phyloP scores from a whole-genome alignment of 2,329 filamentous ascomycete genomes.

The Fusarium mangiferae region DNA sequence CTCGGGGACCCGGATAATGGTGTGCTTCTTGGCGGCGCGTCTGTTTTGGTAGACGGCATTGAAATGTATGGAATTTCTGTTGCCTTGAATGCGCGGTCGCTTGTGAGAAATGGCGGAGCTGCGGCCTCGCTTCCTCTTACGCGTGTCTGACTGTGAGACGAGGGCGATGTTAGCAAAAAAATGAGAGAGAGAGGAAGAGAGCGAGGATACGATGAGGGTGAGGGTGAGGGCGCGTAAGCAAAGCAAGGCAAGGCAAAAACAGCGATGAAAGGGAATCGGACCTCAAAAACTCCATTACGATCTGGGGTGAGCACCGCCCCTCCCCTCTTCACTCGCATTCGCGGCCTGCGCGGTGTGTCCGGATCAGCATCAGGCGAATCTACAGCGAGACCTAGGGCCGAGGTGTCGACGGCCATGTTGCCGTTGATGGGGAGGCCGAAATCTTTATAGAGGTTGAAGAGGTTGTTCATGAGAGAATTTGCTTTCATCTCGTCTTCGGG shows the following conservation, averaged over 20 bases:
- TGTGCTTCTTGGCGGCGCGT: conserved; percentile 27
- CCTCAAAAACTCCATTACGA: conserved; percentile 5
- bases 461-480: conserved; percentile 12
- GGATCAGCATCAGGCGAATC: neutral
- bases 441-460: neutral
- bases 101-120: neutral
- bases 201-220: neutral
- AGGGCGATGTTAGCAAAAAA: neutral
- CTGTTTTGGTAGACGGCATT: conserved; percentile 30
- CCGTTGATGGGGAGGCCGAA: neutral
- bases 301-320: neutral
- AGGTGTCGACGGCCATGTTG: neutral
- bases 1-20: conserved; percentile 16
- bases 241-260: too few species aligned
- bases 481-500: conserved; percentile 2
- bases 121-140: conserved; percentile 13
- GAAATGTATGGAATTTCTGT: conserved; percentile 21
- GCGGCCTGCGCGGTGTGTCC: neutral
- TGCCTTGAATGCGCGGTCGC: neutral
- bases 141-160: neutral
- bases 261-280: neutral
- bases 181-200: neutral
- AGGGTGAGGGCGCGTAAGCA: neutral
- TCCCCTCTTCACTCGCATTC: neutral
- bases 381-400: neutral